Evolutionary conservation across 2,329 filamentous ascomycete species (phyloP).

Genomic region (Tolypocladium cylindrosporum): DNA sequence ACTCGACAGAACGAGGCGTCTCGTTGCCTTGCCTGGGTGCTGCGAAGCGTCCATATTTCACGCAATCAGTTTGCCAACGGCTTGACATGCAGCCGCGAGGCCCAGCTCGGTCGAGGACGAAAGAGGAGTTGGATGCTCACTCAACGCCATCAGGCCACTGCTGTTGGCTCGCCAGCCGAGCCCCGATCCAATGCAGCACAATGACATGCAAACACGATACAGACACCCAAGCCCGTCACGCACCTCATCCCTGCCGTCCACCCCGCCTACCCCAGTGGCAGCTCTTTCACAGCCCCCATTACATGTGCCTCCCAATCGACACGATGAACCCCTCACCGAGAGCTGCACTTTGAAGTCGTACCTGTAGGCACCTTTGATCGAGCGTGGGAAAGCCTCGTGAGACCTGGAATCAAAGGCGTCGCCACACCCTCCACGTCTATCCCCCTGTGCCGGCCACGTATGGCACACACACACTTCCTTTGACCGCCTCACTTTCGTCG

Average conservation of each 20-base stretch:
- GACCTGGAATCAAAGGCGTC: not conserved
- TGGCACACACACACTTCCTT: not conserved
- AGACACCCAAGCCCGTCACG: not conserved
- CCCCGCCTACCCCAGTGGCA: not conserved
- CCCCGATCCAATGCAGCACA: not conserved
- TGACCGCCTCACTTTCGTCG: slow-evolving; percentile 1
- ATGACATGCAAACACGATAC: not conserved
- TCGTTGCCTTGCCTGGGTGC: not conserved
- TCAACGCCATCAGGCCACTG: not conserved
- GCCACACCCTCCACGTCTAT: not conserved
- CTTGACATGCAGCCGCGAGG: not conserved
- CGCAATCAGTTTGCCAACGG: not conserved
- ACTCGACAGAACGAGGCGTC: not conserved
- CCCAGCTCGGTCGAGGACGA: not conserved
- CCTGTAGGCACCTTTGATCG: not conserved
- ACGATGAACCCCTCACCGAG: not conserved
- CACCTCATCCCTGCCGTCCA: not conserved
- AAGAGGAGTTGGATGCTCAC: not conserved
- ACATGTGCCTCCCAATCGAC: not conserved
- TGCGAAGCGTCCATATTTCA: not conserved
- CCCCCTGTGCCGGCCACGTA: not conserved
- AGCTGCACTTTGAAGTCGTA: not conserved
- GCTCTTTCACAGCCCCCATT: not conserved
- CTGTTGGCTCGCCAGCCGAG: not conserved
- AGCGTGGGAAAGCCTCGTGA: not conserved